These are phyloP conservation scores for Nicotiana noctiflora DNA, from an alignment of 257 asterid species.

Conservation along the genomic window DNA sequence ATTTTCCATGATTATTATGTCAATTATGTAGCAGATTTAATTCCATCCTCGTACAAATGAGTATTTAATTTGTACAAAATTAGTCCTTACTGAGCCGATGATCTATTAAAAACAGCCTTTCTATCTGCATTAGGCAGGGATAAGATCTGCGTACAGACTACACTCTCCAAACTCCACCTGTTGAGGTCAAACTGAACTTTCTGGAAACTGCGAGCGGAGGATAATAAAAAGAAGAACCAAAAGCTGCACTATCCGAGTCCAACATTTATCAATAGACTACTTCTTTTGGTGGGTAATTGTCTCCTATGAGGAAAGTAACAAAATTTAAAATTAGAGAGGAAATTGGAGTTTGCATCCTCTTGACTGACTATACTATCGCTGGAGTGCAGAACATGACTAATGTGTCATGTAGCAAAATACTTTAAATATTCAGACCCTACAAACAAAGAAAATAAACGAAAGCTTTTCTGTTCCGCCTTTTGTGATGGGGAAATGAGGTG, in stretches of 20 bases:
- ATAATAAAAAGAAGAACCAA: neutral
- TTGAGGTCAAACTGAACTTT: too few relatives aligned
- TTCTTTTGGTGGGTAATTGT: neutral
- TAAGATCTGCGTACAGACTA: too few relatives aligned
- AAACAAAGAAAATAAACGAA: neutral
- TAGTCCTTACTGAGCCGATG: too few relatives aligned
- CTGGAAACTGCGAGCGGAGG: neutral
- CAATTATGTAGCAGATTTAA: neutral
- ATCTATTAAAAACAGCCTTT: too few relatives aligned
- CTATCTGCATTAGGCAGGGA: too few relatives aligned
- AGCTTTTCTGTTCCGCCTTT: neutral
- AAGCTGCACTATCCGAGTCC: neutral
- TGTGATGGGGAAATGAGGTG: neutral
- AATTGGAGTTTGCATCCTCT: constrained; percentile 66
- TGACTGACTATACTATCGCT: constrained; percentile 45
- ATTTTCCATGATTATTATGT: neutral
- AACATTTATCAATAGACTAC: neutral
- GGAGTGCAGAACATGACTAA: constrained; percentile 71
- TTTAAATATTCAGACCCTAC: constrained; percentile 82
- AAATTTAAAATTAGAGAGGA: neutral
- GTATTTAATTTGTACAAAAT: neutral
- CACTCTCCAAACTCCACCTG: too few relatives aligned
- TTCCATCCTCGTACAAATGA: too few relatives aligned
- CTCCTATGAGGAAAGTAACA: neutral
- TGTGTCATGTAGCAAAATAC: constrained; percentile 75